phyloP scores from a whole-genome alignment of 495 filamentous ascomycete genomes.

The Xylaria castorea region DNA sequence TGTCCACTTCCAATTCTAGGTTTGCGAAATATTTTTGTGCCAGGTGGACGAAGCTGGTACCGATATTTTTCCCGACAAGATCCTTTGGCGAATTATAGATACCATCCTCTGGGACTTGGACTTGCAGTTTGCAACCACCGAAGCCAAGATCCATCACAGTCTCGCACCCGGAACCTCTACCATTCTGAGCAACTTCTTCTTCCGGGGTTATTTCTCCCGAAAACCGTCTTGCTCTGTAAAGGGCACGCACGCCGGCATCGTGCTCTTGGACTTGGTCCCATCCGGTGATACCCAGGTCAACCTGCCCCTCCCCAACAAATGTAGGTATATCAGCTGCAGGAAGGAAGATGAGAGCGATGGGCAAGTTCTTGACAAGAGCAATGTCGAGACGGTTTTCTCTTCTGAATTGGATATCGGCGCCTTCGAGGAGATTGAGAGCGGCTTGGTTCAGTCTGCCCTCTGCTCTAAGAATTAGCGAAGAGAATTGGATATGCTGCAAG shows the following conservation, averaged over 20 bases:
- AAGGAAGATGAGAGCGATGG: conserved; percentile 95
- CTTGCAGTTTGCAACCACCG: conserved; percentile 88
- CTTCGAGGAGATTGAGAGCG: conserved; percentile 85
- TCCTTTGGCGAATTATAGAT: conserved; percentile 69
- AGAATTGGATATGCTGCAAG: conserved; percentile 42
- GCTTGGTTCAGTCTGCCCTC: conserved; percentile 91
- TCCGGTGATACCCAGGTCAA: conserved; percentile 94
- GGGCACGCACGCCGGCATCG: conserved; percentile 70
- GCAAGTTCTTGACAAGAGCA: conserved; percentile 92
- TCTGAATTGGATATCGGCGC: conserved; percentile 94
- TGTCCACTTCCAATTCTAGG: conserved; percentile 65
- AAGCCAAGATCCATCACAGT: conserved; percentile 90
- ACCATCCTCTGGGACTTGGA: conserved; percentile 92
- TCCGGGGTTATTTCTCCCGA: conserved; percentile 56
- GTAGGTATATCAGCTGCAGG: conserved; percentile 96
- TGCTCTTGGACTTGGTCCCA: conserved; percentile 92
- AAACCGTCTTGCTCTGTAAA: conserved; percentile 56
- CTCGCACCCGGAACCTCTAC: conserved; percentile 64
- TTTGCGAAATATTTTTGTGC: conserved; percentile 79
- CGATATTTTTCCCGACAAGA: conserved; percentile 91
- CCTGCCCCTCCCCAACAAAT: conserved; percentile 92
- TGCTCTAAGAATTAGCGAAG: conserved; percentile 47
- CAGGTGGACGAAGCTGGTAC: conserved; percentile 91
- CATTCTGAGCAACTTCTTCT: conserved; percentile 44
- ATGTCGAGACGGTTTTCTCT: conserved; percentile 94